Conservation (phyloP, 345 rosid species). For the Odontarrhena argentea region DNA sequence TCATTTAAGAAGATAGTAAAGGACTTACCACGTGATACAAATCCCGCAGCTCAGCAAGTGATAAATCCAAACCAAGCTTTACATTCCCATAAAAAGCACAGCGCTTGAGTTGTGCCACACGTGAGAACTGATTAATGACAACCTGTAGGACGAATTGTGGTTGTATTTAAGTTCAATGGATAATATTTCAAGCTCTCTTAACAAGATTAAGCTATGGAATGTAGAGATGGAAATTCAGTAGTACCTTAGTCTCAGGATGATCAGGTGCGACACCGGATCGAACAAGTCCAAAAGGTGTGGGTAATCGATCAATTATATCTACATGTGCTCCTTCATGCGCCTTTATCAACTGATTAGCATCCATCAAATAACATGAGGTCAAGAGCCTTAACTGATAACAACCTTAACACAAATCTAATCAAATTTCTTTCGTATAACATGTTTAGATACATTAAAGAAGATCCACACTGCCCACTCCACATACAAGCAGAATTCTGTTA, state of each 20-base stretch:
- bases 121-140: constrained; percentile 83
- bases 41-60: constrained; percentile 73
- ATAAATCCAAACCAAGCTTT: constrained; percentile 66
- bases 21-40: constrained; percentile 70
- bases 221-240: not conserved
- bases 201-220: not conserved
- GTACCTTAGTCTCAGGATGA: constrained; percentile 93
- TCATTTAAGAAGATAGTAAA: not conserved
- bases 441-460: not conserved
- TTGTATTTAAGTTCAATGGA: constrained; percentile 53
- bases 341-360: constrained; percentile 61
- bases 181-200: constrained; percentile 15
- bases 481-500: not conserved
- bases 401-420: not conserved
- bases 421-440: too few relatives aligned
- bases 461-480: not conserved
- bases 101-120: constrained; percentile 63
- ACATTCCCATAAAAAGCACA: constrained; percentile 85
- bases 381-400: not conserved
- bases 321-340: constrained; percentile 60
- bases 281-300: constrained; percentile 89
- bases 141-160: constrained; percentile 67
- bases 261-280: constrained; percentile 98
- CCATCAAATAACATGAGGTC: constrained; percentile 10
- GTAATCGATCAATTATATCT: constrained; percentile 86